Evolutionary conservation across 1,284 basidiomycete genomes (phyloP), one percentile per base, ranked within the genome.

Genomic region (Moesziomyces globuligerus): DNA sequence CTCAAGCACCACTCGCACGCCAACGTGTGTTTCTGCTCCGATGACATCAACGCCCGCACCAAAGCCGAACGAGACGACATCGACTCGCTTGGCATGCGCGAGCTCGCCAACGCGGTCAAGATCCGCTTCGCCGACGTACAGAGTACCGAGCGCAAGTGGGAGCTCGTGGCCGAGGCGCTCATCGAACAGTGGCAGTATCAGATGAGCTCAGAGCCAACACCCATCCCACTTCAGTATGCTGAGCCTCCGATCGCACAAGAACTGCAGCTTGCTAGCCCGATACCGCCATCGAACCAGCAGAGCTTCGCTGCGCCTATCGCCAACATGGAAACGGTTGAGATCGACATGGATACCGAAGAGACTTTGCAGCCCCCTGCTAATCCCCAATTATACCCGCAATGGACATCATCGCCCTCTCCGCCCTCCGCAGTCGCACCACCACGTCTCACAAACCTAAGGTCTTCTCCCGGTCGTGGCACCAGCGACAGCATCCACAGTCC

Each of bases 101-200:
- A 70, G 39, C 48, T 70, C 1, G 60, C 56, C 21, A 60, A 41
- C 18, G 48, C 55, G 11, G 36, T 65, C 41, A 51, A 49, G 36
- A 10, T 15, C 20, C 25, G 39, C 20, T 41, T 65, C 45, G 50
- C 29, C 1, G 26, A 51, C 17, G 55, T 53, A n/a, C 37, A 69
- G 21, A 69, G 60, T 24, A 13, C 56, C 6, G 52, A 70, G 8
- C 32, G 36, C 17, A 59, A 52, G 39, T 64, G 56, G 60, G 32
- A 20, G 39, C 32, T 46, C 5, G 49, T 70, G 3, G 67, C 60
- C 0, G 60, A 70, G 25, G 60, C 60, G 4, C 48, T 71, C 15
- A 57, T 71, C 43, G 68, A 71, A 17, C 68, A 71, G 47, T 71
- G 68, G 68, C 47, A 57, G 20, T 71, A 71, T 40, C 68, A 71